Percentiles rank a stretch among this genome's conserved stretches.
phyloP scores from a whole-genome alignment of 371 early-diverging fungal species.

The Coemansia sp. region DNA sequence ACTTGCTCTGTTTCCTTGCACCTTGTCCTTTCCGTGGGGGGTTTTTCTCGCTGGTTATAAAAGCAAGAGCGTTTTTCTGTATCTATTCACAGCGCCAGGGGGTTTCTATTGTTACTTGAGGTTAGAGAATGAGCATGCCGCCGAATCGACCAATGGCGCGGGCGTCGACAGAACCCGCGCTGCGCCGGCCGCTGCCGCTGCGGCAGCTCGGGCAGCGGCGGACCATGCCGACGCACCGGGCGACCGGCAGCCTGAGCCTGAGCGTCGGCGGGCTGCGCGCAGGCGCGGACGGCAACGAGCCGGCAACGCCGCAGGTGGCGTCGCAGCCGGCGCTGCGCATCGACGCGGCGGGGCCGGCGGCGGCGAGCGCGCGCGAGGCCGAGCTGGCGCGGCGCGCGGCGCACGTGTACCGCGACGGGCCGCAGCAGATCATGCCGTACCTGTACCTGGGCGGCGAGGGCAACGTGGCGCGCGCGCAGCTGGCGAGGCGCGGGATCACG shows the following conservation, averaged over 20 bases:
- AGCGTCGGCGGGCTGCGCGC: slow-evolving; percentile 1
- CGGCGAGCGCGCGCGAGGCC: not conserved
- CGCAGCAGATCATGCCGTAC: slow-evolving; percentile 59
- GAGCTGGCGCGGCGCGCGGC: slow-evolving; percentile 33
- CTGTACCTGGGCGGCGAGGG: slow-evolving; percentile 69
- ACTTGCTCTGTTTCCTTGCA: not conserved
- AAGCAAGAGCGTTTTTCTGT: not conserved
- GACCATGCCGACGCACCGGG: slow-evolving; percentile 11
- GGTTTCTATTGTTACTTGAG: not conserved
- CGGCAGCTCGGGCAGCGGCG: slow-evolving; percentile 18
- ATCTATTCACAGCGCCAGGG: not conserved
- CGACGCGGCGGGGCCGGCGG: too few species aligned
- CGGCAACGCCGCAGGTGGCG: not conserved
- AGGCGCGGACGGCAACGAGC: not conserved
- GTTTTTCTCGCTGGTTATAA: too few species aligned
- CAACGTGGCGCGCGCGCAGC: slow-evolving; percentile 56
- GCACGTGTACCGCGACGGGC: slow-evolving; percentile 29
- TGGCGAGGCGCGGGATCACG: slow-evolving; percentile 54
- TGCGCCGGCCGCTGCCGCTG: slow-evolving; percentile 18
- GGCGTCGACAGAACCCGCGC: slow-evolving; percentile 25
- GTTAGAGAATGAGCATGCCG: slow-evolving; percentile 6
- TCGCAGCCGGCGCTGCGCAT: not conserved
- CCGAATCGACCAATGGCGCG: slow-evolving; percentile 15
- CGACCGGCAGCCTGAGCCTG: slow-evolving; percentile 2
- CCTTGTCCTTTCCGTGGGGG: too few species aligned